Evolutionary conservation across 1,284 basidiomycete species (phyloP).

Genomic region (Crucibulum parvulum): DNA sequence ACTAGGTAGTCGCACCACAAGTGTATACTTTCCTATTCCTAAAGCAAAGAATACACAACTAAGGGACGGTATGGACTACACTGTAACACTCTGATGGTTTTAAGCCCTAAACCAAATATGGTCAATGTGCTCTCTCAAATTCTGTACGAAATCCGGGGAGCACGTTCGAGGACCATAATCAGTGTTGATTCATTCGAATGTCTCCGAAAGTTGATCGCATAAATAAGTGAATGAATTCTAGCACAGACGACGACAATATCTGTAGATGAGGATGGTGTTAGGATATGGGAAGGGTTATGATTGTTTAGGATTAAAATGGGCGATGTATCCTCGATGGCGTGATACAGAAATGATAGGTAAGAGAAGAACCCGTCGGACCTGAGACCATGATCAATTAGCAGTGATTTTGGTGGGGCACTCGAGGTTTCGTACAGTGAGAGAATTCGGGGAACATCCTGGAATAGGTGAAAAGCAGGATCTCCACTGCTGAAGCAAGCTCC

Average conservation of each 20-base stretch:
- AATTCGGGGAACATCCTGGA: no score
- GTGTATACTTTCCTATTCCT: conserved; percentile 31
- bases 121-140: background rate
- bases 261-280: background rate
- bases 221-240: background rate
- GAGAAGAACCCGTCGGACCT: no score
- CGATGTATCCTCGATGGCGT: no score
- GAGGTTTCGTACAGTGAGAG: no score
- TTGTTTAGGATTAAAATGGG: background rate
- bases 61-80: conserved; percentile 21
- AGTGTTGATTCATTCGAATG: background rate
- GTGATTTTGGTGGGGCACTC: no score
- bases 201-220: background rate
- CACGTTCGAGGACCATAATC: background rate
- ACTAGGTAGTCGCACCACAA: conserved; percentile 24
- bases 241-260: background rate
- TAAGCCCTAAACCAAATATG: background rate
- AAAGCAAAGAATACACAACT: conserved; percentile 30
- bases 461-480: no score
- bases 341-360: no score
- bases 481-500: no score
- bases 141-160: background rate
- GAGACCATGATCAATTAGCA: no score
- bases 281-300: background rate
- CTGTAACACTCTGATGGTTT: background rate